Evolutionary conservation across 2,329 filamentous ascomycete species (phyloP), one percentile per base, ranked within the genome.

Genomic region (Pestalotiopsis sp.): DNA sequence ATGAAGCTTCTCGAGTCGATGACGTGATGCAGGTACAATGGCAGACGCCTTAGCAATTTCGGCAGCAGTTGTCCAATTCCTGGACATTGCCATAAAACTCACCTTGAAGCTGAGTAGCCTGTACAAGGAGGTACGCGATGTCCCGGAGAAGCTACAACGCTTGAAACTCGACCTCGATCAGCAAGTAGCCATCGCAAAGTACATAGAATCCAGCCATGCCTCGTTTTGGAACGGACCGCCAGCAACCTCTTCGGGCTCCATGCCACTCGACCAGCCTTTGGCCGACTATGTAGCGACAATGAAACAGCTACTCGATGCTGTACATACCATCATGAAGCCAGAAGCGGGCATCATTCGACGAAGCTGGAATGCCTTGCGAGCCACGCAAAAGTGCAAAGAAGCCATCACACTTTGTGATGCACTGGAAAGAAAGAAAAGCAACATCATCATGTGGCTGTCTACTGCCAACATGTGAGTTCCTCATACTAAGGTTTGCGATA

Each of bases 181-280:
- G n/a, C 45, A 52, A 12, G 12, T 52, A 0, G 7, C 14, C 0
- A 52, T 52, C 1, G 45, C 45, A 23, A 52, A 20, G n/a, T 23
- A 52, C 7, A n/a, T 52, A 17, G 17, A 52, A n/a, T 52, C 45
- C 0, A 52, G 17, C n/a, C 45, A 52, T 4, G 45, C 45, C 4
- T 9, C 4, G 3, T 52, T 52, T 7, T n/a, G 45, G 45, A 2
- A 52, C 9, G 45, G 4, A 0, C 4, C 45, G 0, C 6, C 45
- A 1, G 17, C 45, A 2, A 3, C n/a, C 0, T 20, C n/a, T 9
- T 2, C n/a, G 14, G 4, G 20, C 0, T 52, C 45, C 0, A 52
- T n/a, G 6, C 0, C 45, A 23, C 17, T 52, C 45, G n/a, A 52
- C 0, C 17, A 52, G 11, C 4, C 45, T 6, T 9, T 23, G 2